A percentile compares a stretch with the other conserved stretches of the same genome.
Conservation (phyloP, 176 grass and related monocot species). For the Oryza coarctata region DNA sequence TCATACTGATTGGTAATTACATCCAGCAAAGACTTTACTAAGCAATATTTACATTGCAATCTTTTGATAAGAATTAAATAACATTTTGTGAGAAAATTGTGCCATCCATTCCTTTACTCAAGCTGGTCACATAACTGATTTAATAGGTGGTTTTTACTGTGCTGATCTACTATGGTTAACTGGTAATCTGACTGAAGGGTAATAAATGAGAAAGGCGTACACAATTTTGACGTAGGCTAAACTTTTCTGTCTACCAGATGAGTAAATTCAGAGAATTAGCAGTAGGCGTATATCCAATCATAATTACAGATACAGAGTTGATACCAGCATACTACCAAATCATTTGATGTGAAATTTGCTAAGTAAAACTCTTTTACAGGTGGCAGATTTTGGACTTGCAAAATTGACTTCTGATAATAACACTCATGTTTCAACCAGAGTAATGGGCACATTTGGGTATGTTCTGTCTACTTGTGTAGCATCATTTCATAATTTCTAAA, state of each 20-base stretch:
- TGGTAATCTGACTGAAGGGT: neutral
- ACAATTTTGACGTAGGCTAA: neutral
- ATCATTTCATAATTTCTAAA: constrained; percentile 14
- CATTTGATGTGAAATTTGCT: neutral
- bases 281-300: constrained; percentile 6
- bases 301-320: constrained; percentile 18
- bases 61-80: neutral
- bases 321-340: constrained; percentile 19
- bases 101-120: neutral
- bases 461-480: constrained; percentile 10
- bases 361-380: constrained; percentile 50
- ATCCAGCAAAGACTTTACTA: neutral
- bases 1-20: neutral
- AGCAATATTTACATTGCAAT: neutral
- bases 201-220: neutral
- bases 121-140: neutral
- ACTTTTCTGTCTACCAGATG: constrained; percentile 4
- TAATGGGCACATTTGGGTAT: constrained; percentile 98
- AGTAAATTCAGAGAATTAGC: constrained; percentile 9
- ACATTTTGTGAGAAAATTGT: neutral
- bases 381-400: constrained; percentile 98
- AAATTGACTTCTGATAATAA: constrained; percentile 77
- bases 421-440: constrained; percentile 90
- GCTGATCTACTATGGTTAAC: neutral
- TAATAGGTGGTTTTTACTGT: neutral